phyloP scores from a whole-genome alignment of 2,329 filamentous ascomycete species.

The Venturia pyrina region DNA sequence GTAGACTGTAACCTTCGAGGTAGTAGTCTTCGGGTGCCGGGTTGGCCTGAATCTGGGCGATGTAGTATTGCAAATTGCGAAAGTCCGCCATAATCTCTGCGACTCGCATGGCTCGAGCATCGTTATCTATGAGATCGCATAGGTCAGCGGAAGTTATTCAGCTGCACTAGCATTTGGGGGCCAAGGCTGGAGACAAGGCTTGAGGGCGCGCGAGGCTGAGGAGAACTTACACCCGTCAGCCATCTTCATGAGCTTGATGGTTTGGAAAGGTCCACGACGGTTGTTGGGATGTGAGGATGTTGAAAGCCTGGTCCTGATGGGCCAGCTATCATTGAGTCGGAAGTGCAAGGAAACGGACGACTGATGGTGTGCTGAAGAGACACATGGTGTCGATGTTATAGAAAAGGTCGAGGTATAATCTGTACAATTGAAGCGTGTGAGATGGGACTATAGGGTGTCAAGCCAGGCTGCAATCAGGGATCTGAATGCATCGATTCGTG shows the following conservation, averaged over 20 bases:
- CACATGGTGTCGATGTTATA: slow-evolving; percentile 1
- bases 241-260: neutral
- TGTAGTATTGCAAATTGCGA: slow-evolving; percentile 49
- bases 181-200: slow-evolving; percentile 5
- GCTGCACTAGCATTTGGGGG: neutral
- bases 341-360: neutral
- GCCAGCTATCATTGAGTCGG: neutral
- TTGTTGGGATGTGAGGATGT: neutral
- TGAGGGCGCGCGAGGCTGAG: neutral
- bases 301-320: neutral
- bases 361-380: neutral
- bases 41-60: slow-evolving; percentile 42
- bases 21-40: slow-evolving; percentile 46
- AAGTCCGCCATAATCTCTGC: slow-evolving; percentile 56
- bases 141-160: neutral
- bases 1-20: slow-evolving; percentile 48
- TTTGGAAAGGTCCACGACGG: neutral
- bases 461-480: slow-evolving; percentile 8
- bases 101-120: slow-evolving; percentile 52
- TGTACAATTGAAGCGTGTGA: neutral
- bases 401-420: neutral
- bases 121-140: slow-evolving; percentile 30
- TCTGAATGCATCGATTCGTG: neutral
- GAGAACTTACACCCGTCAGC: slow-evolving; percentile 12
- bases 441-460: slow-evolving; percentile 5